phyloP scores from a whole-genome alignment of 192 early-diverging fungal species.

The Chytriomyces confervae region DNA sequence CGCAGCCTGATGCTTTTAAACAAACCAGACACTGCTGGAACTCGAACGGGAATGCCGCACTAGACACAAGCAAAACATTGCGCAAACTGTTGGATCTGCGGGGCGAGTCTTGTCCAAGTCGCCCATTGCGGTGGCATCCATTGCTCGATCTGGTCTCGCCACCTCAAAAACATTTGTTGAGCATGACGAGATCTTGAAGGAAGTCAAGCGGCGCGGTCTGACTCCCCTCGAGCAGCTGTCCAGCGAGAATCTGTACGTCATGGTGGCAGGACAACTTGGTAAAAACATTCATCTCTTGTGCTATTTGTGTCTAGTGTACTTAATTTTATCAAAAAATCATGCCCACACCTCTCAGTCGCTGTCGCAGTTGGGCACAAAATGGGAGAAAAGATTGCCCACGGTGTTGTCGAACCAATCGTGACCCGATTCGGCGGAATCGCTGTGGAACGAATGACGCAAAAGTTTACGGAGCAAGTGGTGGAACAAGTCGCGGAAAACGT shows the following conservation, averaged over 20 bases:
- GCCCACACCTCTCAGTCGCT: slow-evolving; percentile 5
- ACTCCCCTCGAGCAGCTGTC: slow-evolving; percentile 1
- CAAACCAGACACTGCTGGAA: not conserved
- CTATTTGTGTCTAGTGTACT: not conserved
- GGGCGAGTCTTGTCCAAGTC: not conserved
- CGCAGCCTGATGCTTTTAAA: not conserved
- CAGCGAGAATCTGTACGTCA: slow-evolving; percentile 24
- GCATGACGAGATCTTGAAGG: slow-evolving; percentile 16
- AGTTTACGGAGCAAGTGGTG: slow-evolving; percentile 11
- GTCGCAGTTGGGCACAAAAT: slow-evolving; percentile 32
- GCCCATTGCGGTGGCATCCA: slow-evolving; percentile 7
- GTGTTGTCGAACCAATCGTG: slow-evolving; percentile 20
- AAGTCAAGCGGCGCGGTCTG: slow-evolving; percentile 20
- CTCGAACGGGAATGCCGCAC: not conserved
- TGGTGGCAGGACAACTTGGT: slow-evolving; percentile 31
- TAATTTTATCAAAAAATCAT: not conserved
- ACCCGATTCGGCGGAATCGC: slow-evolving; percentile 30
- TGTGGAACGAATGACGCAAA: slow-evolving; percentile 20
- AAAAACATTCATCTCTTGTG: not conserved
- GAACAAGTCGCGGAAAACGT: slow-evolving; percentile 21
- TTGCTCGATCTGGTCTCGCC: not conserved
- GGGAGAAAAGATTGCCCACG: slow-evolving; percentile 10
- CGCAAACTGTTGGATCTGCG: not conserved
- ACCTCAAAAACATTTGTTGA: not conserved
- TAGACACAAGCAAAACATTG: not conserved